Conservation (phyloP, 2,329 filamentous ascomycete genomes). For the Colletotrichum sp. region DNA sequence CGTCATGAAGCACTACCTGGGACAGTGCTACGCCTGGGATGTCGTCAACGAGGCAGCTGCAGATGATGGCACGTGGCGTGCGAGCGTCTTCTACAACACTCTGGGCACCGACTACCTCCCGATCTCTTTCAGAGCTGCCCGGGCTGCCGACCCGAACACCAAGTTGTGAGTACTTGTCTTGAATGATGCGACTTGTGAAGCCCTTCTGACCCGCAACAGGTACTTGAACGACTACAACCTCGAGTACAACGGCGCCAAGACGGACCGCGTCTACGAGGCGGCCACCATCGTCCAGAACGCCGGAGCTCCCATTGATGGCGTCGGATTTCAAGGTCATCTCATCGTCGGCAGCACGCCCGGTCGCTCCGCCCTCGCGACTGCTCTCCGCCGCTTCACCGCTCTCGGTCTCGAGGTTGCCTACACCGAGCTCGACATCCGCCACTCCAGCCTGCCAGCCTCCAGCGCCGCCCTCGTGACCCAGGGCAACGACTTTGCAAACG, state of each 20-base stretch:
- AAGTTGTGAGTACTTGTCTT: conserved; percentile 44
- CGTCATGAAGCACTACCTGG: conserved; percentile 47
- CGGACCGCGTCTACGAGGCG: conserved; percentile 35
- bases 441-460: conserved; percentile 48
- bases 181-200: not conserved
- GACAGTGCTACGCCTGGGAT: conserved; percentile 55
- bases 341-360: conserved; percentile 48
- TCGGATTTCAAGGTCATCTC: conserved; percentile 58
- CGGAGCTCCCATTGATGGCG: conserved; percentile 55
- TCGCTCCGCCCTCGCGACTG: conserved; percentile 46
- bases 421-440: conserved; percentile 67
- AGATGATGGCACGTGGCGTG: conserved; percentile 52
- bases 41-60: conserved; percentile 52
- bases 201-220: not conserved
- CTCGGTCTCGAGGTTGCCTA: conserved; percentile 62
- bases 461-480: conserved; percentile 47
- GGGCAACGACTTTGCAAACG: conserved; percentile 48
- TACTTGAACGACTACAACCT: conserved; percentile 69
- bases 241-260: conserved; percentile 44
- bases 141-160: conserved; percentile 47
- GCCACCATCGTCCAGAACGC: conserved; percentile 38
- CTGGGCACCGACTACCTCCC: conserved; percentile 56
- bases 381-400: conserved; percentile 54
- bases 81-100: conserved; percentile 49
- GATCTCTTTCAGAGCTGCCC: conserved; percentile 53